These are phyloP conservation scores for Colletotrichum cereale DNA, from an alignment of 2,329 filamentous ascomycete species.

Conservation along the genomic window DNA sequence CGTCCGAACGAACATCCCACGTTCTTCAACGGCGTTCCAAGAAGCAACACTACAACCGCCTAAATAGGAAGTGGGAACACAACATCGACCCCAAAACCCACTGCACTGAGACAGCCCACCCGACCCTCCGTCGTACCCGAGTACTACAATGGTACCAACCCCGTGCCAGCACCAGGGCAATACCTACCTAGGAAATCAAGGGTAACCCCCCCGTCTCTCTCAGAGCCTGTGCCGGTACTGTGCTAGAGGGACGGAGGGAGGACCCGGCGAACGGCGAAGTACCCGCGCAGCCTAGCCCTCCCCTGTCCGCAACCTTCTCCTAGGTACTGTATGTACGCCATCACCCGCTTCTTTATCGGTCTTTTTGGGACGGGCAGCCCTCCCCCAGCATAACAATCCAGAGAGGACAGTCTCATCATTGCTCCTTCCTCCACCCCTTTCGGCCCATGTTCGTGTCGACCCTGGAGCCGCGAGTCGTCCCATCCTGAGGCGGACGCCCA, in stretches of 20 bases:
- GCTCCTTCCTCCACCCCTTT: background rate
- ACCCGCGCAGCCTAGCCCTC: background rate
- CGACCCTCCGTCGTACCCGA: slow-evolving; percentile 16
- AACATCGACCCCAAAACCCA: slow-evolving; percentile 6
- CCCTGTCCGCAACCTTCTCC: background rate
- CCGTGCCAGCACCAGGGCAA: slow-evolving; percentile 2
- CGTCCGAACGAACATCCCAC: background rate
- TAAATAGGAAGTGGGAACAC: background rate
- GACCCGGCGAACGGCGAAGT: background rate
- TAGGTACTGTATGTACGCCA: background rate
- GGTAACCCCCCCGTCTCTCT: background rate
- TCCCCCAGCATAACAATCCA: background rate
- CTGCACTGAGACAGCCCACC: slow-evolving; percentile 32
- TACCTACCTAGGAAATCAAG: background rate
- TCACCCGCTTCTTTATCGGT: background rate
- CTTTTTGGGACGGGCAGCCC: background rate
- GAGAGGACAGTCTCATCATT: background rate
- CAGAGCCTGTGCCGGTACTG: background rate
- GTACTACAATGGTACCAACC: slow-evolving; percentile 20
- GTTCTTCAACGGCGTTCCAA: background rate
- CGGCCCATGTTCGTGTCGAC: slow-evolving; percentile 16
- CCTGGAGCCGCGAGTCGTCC: slow-evolving; percentile 19
- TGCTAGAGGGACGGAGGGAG: background rate
- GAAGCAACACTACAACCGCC: background rate
- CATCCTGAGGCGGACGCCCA: slow-evolving; percentile 17